Conservation (phyloP, 2,329 filamentous ascomycete genomes). For the Cylindrodendrum hubeiense region DNA sequence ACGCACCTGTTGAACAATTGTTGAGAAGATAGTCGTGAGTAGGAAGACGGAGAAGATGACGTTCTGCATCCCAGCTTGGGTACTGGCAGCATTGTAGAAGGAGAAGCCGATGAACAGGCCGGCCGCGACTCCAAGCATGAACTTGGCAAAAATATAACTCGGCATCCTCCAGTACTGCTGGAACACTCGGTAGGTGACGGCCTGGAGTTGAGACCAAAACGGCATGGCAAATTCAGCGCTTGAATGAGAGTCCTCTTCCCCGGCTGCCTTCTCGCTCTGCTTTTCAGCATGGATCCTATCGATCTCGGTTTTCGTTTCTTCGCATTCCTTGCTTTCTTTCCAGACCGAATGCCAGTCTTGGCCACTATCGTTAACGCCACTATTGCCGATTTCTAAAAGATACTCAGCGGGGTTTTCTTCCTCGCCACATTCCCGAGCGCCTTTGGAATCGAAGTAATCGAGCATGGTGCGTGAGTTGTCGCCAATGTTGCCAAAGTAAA, state of each 20-base stretch:
- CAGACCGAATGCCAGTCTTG: slow-evolving; percentile 78
- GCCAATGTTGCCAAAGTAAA: slow-evolving; percentile 78
- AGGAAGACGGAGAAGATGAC: slow-evolving; percentile 82
- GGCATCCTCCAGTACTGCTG: slow-evolving; percentile 88
- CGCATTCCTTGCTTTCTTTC: slow-evolving; percentile 65
- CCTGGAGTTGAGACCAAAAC: slow-evolving; percentile 72
- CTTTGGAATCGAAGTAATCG: slow-evolving; percentile 74
- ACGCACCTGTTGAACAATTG: slow-evolving; percentile 70
- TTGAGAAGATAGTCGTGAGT: slow-evolving; percentile 79
- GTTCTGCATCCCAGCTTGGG: slow-evolving; percentile 77
- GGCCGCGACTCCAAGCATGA: slow-evolving; percentile 68
- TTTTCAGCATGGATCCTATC: slow-evolving; percentile 69
- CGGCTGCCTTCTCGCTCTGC: slow-evolving; percentile 32
- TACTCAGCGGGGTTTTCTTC: slow-evolving; percentile 82
- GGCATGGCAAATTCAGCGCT: slow-evolving; percentile 83
- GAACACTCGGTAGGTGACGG: slow-evolving; percentile 78
- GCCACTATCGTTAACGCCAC: slow-evolving; percentile 52
- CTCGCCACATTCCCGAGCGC: slow-evolving; percentile 68
- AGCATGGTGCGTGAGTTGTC: slow-evolving; percentile 68
- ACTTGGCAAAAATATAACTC: slow-evolving; percentile 81
- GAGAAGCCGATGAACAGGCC: slow-evolving; percentile 82
- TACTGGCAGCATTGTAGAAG: slow-evolving; percentile 69
- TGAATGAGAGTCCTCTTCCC: slow-evolving; percentile 36
- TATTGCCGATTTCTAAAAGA: slow-evolving; percentile 71
- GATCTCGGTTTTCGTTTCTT: slow-evolving; percentile 70